Conservation (phyloP, 441 rosid species). For the Erysimum cheiri region DNA sequence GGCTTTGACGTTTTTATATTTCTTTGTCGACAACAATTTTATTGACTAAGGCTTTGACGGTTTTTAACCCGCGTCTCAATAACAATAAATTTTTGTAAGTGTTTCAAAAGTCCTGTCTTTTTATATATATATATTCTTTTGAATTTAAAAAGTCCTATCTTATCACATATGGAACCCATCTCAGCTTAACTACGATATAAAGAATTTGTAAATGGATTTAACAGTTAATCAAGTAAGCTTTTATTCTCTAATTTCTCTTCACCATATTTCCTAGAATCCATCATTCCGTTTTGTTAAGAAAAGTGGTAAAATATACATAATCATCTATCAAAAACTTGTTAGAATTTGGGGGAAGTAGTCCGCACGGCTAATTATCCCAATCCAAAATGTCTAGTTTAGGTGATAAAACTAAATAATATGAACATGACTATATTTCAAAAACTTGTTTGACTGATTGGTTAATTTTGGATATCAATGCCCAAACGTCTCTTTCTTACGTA, state of each 20-base stretch:
- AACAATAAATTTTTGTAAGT: not conserved
- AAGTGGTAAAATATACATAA: not conserved
- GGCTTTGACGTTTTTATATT: not conserved
- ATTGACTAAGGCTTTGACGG: not conserved
- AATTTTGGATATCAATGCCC: constrained; percentile 18
- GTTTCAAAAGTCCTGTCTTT: constrained; percentile 1
- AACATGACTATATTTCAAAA: constrained; percentile 37
- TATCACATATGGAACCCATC: constrained; percentile 1
- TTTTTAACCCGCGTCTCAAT: constrained; percentile 18
- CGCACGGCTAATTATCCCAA: constrained; percentile 40
- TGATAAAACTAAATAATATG: constrained; percentile 24
- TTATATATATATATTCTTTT: not conserved
- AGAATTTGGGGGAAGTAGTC: constrained; percentile 6
- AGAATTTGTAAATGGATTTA: constrained; percentile 1
- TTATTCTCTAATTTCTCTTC: not conserved
- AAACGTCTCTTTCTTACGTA: constrained; percentile 19
- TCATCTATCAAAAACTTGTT: not conserved
- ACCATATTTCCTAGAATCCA: not conserved
- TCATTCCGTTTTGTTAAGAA: not conserved
- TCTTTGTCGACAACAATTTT: no score
- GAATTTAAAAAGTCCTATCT: constrained; percentile 4
- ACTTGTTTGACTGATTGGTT: constrained; percentile 37
- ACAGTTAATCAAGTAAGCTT: not conserved
- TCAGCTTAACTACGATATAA: not conserved
- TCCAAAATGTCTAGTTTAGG: not conserved